Percentiles rank a stretch among this genome's conserved stretches.
These are phyloP conservation scores for Suillus sp. DNA, from an alignment of 768 basidiomycete genomes.

Conservation along the genomic window DNA sequence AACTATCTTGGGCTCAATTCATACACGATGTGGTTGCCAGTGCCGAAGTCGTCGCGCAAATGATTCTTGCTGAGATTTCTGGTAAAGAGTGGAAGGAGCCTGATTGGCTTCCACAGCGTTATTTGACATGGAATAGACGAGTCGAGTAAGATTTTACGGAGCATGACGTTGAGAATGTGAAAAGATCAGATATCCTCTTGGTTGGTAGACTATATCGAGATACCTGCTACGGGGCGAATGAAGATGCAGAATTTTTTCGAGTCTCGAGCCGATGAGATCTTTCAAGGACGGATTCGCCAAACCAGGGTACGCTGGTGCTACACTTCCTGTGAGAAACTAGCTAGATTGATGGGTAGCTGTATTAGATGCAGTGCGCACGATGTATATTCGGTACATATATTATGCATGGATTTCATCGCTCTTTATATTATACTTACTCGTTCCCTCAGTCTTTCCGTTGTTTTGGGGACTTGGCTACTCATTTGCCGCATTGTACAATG, in stretches of 20 bases:
- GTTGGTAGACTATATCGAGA: background rate
- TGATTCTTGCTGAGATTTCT: constrained; percentile 53
- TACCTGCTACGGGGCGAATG: background rate
- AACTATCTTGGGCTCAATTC: background rate
- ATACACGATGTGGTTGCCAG: constrained; percentile 33
- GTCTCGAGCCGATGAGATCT: background rate
- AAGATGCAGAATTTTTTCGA: background rate
- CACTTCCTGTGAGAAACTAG: too few relatives aligned
- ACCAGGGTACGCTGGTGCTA: too few relatives aligned
- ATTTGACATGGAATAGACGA: constrained; percentile 41
- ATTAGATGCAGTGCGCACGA: too few relatives aligned
- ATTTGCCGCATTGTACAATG: too few relatives aligned
- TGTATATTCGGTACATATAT: too few relatives aligned
- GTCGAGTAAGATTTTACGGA: constrained; percentile 2
- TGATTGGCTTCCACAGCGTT: constrained; percentile 63
- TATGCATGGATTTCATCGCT: too few relatives aligned
- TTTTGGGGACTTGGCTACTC: too few relatives aligned
- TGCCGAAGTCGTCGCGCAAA: constrained; percentile 61
- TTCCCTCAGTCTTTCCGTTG: too few relatives aligned
- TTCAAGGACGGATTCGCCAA: too few relatives aligned
- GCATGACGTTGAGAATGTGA: background rate
- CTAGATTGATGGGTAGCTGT: too few relatives aligned
- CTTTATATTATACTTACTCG: too few relatives aligned
- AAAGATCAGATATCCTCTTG: background rate
- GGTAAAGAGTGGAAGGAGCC: constrained; percentile 52